Evolutionary conservation across 2,329 filamentous ascomycete genomes (phyloP), one percentile per base, ranked within the genome.

Genomic region (Ophiostoma australiae): DNA sequence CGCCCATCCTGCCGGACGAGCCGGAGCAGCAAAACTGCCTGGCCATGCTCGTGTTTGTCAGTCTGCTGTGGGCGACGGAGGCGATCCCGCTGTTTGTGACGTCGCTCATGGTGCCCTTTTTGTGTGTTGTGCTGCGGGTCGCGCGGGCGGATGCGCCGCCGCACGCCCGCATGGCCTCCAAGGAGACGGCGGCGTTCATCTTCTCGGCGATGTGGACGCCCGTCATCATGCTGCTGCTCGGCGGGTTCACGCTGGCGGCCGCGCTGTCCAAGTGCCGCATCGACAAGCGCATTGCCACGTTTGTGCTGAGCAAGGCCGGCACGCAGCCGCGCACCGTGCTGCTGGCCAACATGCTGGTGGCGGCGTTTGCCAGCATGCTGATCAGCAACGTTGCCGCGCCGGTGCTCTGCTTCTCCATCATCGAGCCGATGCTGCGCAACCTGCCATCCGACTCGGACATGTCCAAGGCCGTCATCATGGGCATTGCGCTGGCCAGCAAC

Each of bases 141-240:
- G 92, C 97, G 73, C 89, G 93, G 41, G 87, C 90, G 41, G 92
- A 96, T 70, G 86, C 89, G 5, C 78, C 79, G 75, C 89, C 90
- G 0, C 84, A 92, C 73, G 81, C 83, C 65, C 88, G 94, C 31
- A 84, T 99, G 7, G 85, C 86, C n/a, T 87, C 93, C 3, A 94
- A 94, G 78, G 86, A 88, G 63, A 94, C 95, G 0, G 92, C 94
- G 0, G 84, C 87, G 37, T 94, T 91, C 76, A 91, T 97, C 72
- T 98, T 99, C 76, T 86, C 93, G 4, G 90, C 95, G 35, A 99
- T 99, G 95, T 99, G 95, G 95, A 97, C 94, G 3, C 94, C 95
- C 0, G 95, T 99, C 70, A 99, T 99, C 75, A 98, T 99, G 95
- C 87, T 99, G 20, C 84, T 99, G 31, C 88, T 99, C 0, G 95